These are phyloP conservation scores for Penicillium janthinellum DNA, from an alignment of 2,329 filamentous ascomycete genomes.

Conservation along the genomic window DNA sequence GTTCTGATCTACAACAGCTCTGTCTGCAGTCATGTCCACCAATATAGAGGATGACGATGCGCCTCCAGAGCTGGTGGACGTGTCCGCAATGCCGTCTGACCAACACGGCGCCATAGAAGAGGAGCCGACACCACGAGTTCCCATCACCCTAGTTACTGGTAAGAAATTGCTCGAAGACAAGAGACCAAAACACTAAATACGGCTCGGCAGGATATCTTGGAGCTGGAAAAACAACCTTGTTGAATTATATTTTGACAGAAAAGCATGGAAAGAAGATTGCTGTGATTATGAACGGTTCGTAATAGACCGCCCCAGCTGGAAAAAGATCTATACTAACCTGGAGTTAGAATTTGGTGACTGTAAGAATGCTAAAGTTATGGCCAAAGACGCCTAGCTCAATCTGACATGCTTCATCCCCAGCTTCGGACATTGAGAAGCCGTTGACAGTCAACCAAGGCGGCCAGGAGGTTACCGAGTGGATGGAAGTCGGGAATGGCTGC, in stretches of 20 bases:
- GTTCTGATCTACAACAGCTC: not conserved
- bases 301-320: not conserved
- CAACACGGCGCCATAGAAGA: conserved; percentile 26
- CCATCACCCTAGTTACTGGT: conserved; percentile 56
- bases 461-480: conserved; percentile 86
- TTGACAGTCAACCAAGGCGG: conserved; percentile 85
- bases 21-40: conserved; percentile 19
- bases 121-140: conserved; percentile 44
- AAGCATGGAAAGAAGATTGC: conserved; percentile 98
- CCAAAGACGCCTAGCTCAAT: not conserved
- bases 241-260: conserved; percentile 94
- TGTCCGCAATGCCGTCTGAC: conserved; percentile 32
- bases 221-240: conserved; percentile 89
- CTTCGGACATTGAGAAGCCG: conserved; percentile 92
- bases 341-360: conserved; percentile 75
- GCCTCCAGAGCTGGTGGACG: conserved; percentile 49
- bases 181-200: conserved; percentile 2
- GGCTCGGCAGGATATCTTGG: conserved; percentile 75
- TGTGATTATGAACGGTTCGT: conserved; percentile 86
- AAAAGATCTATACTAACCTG: conserved; percentile 22
- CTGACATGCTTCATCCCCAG: conserved; percentile 47
- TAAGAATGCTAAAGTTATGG: conserved; percentile 39
- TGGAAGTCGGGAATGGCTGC: conserved; percentile 94
- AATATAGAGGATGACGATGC: conserved; percentile 47
- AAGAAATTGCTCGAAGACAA: conserved; percentile 9